Evolutionary conservation across 2,329 filamentous ascomycete species (phyloP).

Genomic region (Aspergillus sojae): DNA sequence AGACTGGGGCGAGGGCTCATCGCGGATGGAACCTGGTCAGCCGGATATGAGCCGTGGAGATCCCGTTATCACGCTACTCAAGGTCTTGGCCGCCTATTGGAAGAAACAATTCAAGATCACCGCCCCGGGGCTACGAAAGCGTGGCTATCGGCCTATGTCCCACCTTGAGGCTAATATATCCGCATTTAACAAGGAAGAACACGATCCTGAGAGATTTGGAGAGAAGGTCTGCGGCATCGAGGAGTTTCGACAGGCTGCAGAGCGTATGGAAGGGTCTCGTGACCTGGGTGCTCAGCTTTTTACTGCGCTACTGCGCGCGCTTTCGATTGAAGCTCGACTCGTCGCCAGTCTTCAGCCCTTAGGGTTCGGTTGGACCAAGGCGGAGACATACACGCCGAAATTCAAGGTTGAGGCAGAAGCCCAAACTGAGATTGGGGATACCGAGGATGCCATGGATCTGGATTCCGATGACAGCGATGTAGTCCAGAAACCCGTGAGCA

Average conservation of each 20-base stretch:
- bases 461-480: slow-evolving; percentile 24
- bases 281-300: slow-evolving; percentile 90
- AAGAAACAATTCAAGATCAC: slow-evolving; percentile 78
- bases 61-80: slow-evolving; percentile 75
- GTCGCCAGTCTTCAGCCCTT: slow-evolving; percentile 82
- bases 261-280: slow-evolving; percentile 74
- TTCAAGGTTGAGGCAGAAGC: slow-evolving; percentile 18
- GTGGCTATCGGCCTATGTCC: slow-evolving; percentile 81
- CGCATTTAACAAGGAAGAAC: slow-evolving; percentile 65
- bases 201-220: slow-evolving; percentile 69
- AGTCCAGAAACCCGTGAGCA: slow-evolving; percentile 29
- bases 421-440: slow-evolving; percentile 11
- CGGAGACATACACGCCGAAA: slow-evolving; percentile 70
- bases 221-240: slow-evolving; percentile 71
- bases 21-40: slow-evolving; percentile 68
- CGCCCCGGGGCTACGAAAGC: slow-evolving; percentile 80
- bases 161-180: slow-evolving; percentile 73
- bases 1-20: slow-evolving; percentile 74
- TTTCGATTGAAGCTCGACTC: slow-evolving; percentile 81
- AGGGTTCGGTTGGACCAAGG: slow-evolving; percentile 88
- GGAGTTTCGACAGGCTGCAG: slow-evolving; percentile 70
- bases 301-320: slow-evolving; percentile 75
- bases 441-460: slow-evolving; percentile 22
- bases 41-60: slow-evolving; percentile 82
- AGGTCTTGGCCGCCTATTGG: slow-evolving; percentile 82